Conservation (phyloP, 1,284 basidiomycete species). For the Ganoderma lingzhi region DNA sequence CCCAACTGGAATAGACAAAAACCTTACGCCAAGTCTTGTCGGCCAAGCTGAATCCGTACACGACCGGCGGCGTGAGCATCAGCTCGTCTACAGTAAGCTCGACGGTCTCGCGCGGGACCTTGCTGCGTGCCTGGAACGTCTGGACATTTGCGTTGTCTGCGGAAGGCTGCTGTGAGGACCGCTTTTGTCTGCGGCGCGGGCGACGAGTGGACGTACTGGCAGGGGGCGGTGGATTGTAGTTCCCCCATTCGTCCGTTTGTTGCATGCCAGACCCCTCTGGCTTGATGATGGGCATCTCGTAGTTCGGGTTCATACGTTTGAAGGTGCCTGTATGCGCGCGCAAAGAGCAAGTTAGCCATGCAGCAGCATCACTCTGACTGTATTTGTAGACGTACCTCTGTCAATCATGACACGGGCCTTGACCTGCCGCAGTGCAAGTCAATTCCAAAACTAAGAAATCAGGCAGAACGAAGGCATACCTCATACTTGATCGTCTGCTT, state of each 20-base stretch:
- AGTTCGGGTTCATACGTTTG: conserved; percentile 55
- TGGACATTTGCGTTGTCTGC: conserved; percentile 26
- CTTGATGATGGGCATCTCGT: conserved; percentile 47
- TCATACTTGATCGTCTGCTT: conserved; percentile 52
- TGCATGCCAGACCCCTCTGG: conserved; percentile 7
- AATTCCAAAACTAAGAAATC: too few species aligned
- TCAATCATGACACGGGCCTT: conserved; percentile 64
- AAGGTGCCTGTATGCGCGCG: conserved; percentile 44
- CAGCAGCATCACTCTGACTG: not conserved
- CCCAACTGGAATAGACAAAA: conserved; percentile 16
- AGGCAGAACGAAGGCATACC: too few species aligned
- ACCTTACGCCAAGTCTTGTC: conserved; percentile 65
- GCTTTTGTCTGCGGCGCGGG: not conserved
- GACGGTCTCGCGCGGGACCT: conserved; percentile 17
- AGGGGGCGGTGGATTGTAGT: not conserved
- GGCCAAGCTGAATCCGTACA: conserved; percentile 64
- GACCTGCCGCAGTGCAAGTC: too few species aligned
- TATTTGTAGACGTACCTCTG: conserved; percentile 43
- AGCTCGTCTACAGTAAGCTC: conserved; percentile 58
- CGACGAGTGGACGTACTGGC: conserved; percentile 1
- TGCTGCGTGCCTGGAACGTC: conserved; percentile 28
- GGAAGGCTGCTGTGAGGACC: not conserved
- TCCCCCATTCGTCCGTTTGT: not conserved
- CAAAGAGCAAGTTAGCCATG: not conserved
- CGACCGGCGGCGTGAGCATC: conserved; percentile 57